Evolutionary conservation across 75 land plant genomes (phyloP).

Genomic region (Adiantum capillusveneris): DNA sequence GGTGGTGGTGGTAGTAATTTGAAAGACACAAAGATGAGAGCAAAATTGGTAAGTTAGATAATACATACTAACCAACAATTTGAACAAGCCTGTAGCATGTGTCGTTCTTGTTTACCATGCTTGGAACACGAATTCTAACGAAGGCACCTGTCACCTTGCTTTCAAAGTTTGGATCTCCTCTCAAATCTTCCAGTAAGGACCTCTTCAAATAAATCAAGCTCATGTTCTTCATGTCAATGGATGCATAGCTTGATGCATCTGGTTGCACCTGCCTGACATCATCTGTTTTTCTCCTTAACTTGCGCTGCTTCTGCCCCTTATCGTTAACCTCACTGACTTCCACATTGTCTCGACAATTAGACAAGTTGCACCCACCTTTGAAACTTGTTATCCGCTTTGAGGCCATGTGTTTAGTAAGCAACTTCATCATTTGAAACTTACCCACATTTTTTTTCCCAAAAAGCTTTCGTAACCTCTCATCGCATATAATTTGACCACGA

Average conservation of each 20-base stretch:
- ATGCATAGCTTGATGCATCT: constrained; percentile 27
- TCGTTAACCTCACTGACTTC: constrained; percentile 11
- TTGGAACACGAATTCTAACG: constrained; percentile 68
- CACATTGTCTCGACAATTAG: not conserved
- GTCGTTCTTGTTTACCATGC: constrained; percentile 45
- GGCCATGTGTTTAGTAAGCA: constrained; percentile 71
- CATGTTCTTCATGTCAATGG: constrained; percentile 44
- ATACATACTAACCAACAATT: constrained; percentile 48
- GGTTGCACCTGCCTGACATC: constrained; percentile 17
- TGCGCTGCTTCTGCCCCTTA: constrained; percentile 13
- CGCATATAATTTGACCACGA: constrained; percentile 75
- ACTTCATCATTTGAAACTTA: constrained; percentile 89
- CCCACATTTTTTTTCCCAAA: constrained; percentile 83
- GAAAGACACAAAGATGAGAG: too few species aligned
- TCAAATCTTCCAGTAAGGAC: constrained; percentile 45
- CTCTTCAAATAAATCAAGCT: constrained; percentile 56
- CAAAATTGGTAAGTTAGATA: too few species aligned
- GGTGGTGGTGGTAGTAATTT: too few species aligned
- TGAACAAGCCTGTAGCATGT: constrained; percentile 43
- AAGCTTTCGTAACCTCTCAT: constrained; percentile 52
- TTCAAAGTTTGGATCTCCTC: constrained; percentile 51
- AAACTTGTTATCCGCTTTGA: not conserved
- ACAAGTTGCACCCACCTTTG: not conserved
- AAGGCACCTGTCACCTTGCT: constrained; percentile 53
- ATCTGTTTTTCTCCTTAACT: constrained; percentile 9